These are phyloP conservation scores for Prunus mira DNA, from an alignment of 306 rosid species.

Conservation along the genomic window DNA sequence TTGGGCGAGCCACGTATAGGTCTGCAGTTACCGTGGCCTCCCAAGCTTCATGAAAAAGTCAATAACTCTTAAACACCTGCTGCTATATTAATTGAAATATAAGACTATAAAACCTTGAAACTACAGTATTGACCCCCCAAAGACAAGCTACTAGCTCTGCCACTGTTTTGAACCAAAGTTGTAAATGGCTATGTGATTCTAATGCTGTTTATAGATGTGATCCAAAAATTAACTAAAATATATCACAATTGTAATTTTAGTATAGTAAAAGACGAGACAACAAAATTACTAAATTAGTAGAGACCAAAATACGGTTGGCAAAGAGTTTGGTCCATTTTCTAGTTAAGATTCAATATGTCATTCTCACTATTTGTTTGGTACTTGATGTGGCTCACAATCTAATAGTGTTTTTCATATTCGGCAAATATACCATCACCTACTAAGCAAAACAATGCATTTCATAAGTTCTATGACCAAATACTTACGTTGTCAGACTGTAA, in stretches of 20 bases:
- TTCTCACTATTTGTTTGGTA: not conserved
- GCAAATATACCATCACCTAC: not conserved
- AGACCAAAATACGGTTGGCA: not conserved
- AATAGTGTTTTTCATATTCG: not conserved
- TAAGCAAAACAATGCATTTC: not conserved
- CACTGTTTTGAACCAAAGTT: no score
- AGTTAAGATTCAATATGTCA: not conserved
- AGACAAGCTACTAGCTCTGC: no score
- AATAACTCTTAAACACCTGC: no score
- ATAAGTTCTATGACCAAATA: not conserved
- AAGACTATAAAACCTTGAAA: no score
- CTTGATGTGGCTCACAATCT: not conserved
- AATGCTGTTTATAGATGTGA: no score
- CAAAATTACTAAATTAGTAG: not conserved
- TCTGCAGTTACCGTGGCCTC: accelerated
- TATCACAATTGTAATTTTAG: no score
- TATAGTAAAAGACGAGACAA: not conserved
- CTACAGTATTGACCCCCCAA: accelerated
- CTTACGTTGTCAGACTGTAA: not conserved
- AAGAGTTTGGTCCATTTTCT: not conserved
- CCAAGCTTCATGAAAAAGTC: no score
- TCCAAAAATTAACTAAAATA: no score
- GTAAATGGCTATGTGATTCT: no score
- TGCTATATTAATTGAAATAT: no score
- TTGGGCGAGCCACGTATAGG: no score